Conservation (phyloP, 176 grass and related monocot species). For the Urochloa ruziziensis region DNA sequence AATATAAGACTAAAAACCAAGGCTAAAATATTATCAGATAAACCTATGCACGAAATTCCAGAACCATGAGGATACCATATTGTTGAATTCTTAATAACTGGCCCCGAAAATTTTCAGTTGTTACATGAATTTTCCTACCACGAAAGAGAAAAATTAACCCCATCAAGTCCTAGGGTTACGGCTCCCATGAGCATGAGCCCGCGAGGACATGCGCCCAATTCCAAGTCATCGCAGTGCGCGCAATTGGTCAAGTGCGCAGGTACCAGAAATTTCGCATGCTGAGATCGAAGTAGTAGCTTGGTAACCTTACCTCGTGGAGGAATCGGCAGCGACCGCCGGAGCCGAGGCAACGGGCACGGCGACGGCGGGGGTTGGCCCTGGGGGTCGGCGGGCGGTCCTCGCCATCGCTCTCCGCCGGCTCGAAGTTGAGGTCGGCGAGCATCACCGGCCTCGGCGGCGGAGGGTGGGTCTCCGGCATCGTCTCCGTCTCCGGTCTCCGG, state of each 20-base stretch:
- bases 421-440: slow-evolving; percentile 81
- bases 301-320: slow-evolving; percentile 44
- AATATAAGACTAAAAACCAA: background rate
- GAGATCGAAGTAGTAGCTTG: slow-evolving; percentile 9
- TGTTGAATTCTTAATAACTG: background rate
- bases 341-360: background rate
- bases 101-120: background rate
- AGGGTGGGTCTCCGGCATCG: slow-evolving; percentile 26
- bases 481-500: slow-evolving; percentile 13
- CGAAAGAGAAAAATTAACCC: background rate
- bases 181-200: background rate
- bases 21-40: background rate
- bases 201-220: background rate
- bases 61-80: background rate
- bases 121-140: background rate
- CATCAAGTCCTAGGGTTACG: slow-evolving; percentile 8
- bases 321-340: slow-evolving; percentile 24
- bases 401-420: slow-evolving; percentile 81
- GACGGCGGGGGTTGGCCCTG: slow-evolving; percentile 8
- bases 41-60: background rate
- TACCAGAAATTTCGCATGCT: background rate
- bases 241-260: background rate
- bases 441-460: slow-evolving; percentile 55
- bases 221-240: background rate
- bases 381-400: slow-evolving; percentile 63